Base-by-base conservation (phyloP, 164 flowering plant species). In the Hamamelis virginiana region DNA sequence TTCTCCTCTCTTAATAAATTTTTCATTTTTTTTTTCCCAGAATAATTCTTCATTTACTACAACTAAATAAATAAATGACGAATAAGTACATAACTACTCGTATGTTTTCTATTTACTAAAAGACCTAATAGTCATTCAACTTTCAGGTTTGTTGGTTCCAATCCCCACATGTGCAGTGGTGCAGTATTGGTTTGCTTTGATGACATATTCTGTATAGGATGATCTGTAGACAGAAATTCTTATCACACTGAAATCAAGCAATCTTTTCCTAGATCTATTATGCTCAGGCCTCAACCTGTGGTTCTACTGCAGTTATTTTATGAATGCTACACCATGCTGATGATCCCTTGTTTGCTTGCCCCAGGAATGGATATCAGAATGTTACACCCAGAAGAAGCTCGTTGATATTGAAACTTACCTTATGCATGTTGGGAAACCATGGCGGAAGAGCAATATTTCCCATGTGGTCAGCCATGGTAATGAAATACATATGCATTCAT, bases 361-460 rank as follows among this genome's bases (percentile, higher is more conserved):
- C 66, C 68, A 94, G 98, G 97, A 86, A 26, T 96, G 99, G 99
- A 83, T 96, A 77, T 73, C 80, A 47, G 96, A 90, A 69, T 92
- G 98, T 77, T 83, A 87, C 70, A 73, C 69, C 43, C 87, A 88
- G 80, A 91, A 82, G 75, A 87, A 82, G 79, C 95, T 96, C 59
- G 94, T 89, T 67, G 92, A 83, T 26, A 91, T 96, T 72, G 99
- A 93, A 68, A 68, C 70, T n/a, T 91, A 84, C 77, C 86, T 91
- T n/a, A 86, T 96, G 91, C 85, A 93, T 85, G 87, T 84, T 80
- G 99, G 99, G 53, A 91, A 88, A 74, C 97, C 97, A 21, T 96
- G 99, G 99, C 85, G 90, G 47, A 87, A 57, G 78, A 72, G 67
- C 70, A 75, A 55, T 48, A 19, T 33, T 27, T 66, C 80, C 27